These are phyloP conservation scores for Tolypocladium sp. DNA, from an alignment of 2,329 filamentous ascomycete genomes.

Conservation along the genomic window DNA sequence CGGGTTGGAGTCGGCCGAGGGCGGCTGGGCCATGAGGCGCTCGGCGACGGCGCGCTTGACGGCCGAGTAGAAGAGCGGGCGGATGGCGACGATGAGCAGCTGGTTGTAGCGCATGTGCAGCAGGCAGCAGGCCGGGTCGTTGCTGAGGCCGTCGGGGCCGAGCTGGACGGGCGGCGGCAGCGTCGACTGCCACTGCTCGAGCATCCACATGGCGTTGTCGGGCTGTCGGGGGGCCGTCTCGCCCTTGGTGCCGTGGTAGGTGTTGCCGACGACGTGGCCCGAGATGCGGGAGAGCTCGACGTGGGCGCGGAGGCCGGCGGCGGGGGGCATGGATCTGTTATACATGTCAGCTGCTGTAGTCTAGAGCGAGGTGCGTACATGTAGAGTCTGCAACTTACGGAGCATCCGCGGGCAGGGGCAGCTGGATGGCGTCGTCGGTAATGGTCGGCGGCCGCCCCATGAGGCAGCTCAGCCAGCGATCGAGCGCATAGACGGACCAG, in stretches of 20 bases:
- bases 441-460: constrained; percentile 39
- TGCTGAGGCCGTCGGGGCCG: constrained; percentile 20
- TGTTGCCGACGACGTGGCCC: constrained; percentile 37
- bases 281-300: constrained; percentile 38
- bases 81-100: constrained; percentile 38
- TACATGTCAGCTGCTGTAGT: too few species aligned
- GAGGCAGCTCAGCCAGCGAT: constrained; percentile 38
- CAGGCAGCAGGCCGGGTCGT: constrained; percentile 32
- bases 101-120: constrained; percentile 42
- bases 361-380: too few species aligned
- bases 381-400: too few species aligned
- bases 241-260: constrained; percentile 25
- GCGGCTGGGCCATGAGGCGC: constrained; percentile 20
- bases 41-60: constrained; percentile 37
- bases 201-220: constrained; percentile 28
- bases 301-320: constrained; percentile 34
- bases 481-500: constrained; percentile 43
- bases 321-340: constrained; percentile 33
- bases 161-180: constrained; percentile 29
- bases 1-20: constrained; percentile 12
- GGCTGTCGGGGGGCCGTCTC: constrained; percentile 19
- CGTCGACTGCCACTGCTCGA: constrained; percentile 29
- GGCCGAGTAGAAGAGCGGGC: constrained; percentile 36
- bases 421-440: constrained; percentile 35
- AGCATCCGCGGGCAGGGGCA: constrained; percentile 28